phyloP scores from a whole-genome alignment of 192 early-diverging fungal species.

The Coemansia sp. region DNA sequence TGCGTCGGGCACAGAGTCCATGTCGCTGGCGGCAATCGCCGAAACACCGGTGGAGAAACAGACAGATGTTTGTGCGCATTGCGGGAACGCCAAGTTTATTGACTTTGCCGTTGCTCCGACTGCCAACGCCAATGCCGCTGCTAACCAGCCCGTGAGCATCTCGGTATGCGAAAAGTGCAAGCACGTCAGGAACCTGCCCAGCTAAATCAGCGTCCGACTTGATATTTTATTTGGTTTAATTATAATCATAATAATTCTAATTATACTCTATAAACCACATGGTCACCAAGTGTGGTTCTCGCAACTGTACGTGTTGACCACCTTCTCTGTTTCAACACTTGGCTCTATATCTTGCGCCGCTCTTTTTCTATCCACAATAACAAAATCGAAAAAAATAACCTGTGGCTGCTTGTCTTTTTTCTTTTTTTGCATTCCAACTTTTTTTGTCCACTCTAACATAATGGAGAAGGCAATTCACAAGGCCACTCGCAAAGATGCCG shows the following conservation, averaged over 20 bases:
- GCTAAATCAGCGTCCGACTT: not conserved
- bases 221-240: not conserved
- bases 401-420: too few species aligned
- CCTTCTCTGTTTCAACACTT: too few species aligned
- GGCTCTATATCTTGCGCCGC: too few species aligned
- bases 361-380: too few species aligned
- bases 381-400: too few species aligned
- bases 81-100: slow-evolving; percentile 30
- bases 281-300: too few species aligned
- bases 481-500: slow-evolving; percentile 53
- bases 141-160: slow-evolving; percentile 12
- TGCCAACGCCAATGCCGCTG: not conserved
- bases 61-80: slow-evolving; percentile 23
- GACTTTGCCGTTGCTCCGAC: slow-evolving; percentile 36
- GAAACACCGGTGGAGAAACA: not conserved
- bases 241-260: not conserved
- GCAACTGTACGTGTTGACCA: too few species aligned
- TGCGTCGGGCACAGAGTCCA: not conserved
- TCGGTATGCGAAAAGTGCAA: slow-evolving; percentile 44
- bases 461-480: slow-evolving; percentile 58
- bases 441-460: not conserved
- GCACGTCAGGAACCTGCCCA: slow-evolving; percentile 40
- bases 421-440: not conserved
- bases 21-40: slow-evolving; percentile 8
- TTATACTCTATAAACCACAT: too few species aligned